A percentile compares a stretch with the other conserved stretches of the same genome.
Conservation (phyloP, 2,329 filamentous ascomycete species). For the Penicillium hesseltinei region DNA sequence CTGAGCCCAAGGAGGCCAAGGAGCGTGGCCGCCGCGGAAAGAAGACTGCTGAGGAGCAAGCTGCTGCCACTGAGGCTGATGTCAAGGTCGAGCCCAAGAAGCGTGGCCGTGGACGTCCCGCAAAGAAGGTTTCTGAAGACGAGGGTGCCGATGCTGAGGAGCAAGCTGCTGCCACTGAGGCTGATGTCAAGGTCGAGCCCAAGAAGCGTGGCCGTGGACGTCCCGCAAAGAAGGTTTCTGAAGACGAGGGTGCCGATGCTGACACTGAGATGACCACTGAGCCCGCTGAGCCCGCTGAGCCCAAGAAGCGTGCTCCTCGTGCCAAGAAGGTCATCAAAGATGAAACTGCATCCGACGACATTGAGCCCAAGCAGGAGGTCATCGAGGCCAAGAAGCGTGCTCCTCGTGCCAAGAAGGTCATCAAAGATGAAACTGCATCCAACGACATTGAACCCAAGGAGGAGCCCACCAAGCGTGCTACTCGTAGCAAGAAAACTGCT, state of each 20-base stretch:
- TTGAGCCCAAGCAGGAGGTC: too few relatives aligned
- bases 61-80: not conserved
- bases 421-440: not conserved
- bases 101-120: slow-evolving; percentile 7
- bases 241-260: not conserved
- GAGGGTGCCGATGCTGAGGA: not conserved
- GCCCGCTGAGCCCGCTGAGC: not conserved
- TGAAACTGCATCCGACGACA: too few relatives aligned
- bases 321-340: too few relatives aligned
- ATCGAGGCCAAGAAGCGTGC: not conserved
- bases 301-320: too few relatives aligned
- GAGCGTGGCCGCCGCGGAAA: slow-evolving; percentile 24
- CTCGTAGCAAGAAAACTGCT: not conserved
- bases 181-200: not conserved
- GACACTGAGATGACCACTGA: not conserved
- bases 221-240: slow-evolving; percentile 2
- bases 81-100: not conserved
- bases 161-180: not conserved
- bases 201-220: slow-evolving; percentile 9
- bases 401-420: not conserved
- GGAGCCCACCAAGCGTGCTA: not conserved
- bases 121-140: slow-evolving; percentile 1
- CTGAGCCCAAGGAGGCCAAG: slow-evolving; percentile 24
- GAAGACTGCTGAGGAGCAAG: not conserved
- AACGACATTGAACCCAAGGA: not conserved